Percentiles rank a stretch among this genome's conserved stretches.
phyloP scores from a whole-genome alignment of 176 grass and related monocot species.

The Aegilops tauschii region DNA sequence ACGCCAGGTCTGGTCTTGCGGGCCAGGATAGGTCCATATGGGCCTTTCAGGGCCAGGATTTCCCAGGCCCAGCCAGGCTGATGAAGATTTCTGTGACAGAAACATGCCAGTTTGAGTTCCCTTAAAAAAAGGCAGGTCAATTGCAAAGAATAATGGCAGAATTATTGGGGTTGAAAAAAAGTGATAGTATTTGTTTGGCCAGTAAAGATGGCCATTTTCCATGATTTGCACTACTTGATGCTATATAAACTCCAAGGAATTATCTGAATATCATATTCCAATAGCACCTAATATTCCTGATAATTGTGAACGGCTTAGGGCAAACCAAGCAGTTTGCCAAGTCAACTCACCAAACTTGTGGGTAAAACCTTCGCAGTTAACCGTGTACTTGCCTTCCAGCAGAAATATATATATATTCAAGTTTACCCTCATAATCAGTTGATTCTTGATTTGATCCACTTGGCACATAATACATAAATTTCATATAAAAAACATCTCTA shows the following conservation, averaged over 20 bases:
- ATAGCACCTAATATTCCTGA: not conserved
- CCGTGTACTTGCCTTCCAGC: too few relatives aligned
- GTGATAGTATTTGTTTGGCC: not conserved
- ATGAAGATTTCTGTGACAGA: not conserved
- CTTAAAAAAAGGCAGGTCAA: not conserved
- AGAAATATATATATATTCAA: not conserved
- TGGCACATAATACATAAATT: not conserved
- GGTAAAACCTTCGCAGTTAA: not conserved
- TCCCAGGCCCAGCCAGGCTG: not conserved
- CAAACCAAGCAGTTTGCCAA: not conserved
- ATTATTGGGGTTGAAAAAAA: not conserved
- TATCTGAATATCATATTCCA: not conserved
- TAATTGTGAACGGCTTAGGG: not conserved
- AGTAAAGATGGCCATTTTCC: not conserved
- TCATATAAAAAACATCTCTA: not conserved
- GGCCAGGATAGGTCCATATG: not conserved
- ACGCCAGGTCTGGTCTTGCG: not conserved
- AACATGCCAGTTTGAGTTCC: not conserved
- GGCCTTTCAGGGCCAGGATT: conserved; percentile 1
- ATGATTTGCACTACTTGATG: not conserved
- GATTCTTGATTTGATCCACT: not conserved
- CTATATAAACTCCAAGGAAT: not conserved
- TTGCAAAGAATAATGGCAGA: not conserved
- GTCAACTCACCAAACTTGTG: not conserved
- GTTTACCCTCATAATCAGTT: not conserved